Percentiles rank a stretch among this genome's conserved stretches.
Conservation (phyloP, 1,284 basidiomycete species). For the Vanrija pseudolonga region DNA sequence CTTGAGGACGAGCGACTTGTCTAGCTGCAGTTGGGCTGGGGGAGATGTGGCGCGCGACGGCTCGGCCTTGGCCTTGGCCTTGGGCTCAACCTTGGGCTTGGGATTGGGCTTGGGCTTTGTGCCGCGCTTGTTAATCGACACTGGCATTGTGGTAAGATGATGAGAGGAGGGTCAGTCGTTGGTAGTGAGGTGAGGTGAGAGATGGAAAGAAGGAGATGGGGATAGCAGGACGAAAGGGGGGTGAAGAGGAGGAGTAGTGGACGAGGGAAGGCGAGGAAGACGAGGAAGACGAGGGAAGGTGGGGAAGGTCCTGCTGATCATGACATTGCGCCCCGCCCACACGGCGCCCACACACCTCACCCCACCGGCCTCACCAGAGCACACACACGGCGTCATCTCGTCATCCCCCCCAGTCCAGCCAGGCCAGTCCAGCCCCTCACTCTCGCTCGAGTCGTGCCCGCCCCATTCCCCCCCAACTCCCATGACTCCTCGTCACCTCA, state of each 20-base stretch:
- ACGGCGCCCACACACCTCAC: no score
- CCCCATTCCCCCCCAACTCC: neutral
- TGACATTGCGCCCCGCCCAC: neutral
- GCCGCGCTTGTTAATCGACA: neutral
- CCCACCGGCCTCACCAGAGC: no score
- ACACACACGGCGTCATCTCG: no score
- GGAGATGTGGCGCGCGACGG: neutral
- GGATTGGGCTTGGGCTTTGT: neutral
- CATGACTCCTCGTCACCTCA: neutral
- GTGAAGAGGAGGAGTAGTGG: neutral
- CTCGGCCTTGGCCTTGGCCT: neutral
- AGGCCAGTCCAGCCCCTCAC: no score
- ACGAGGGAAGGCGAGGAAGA: neutral
- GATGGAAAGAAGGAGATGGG: neutral
- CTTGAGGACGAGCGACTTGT: slow-evolving; percentile 22
- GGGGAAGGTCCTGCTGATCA: no score
- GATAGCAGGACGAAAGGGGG: no score
- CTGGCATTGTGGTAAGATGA: neutral
- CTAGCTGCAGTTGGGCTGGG: neutral
- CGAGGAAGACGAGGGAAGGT: neutral
- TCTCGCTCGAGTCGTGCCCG: no score
- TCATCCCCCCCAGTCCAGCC: no score
- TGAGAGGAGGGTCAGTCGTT: neutral
- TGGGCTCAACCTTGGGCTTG: neutral
- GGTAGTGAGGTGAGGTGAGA: neutral